A percentile compares a stretch with the other conserved stretches of the same genome.
Evolutionary conservation across 345 rosid genomes (phyloP).

Genomic region (Syzygium aromaticum): DNA sequence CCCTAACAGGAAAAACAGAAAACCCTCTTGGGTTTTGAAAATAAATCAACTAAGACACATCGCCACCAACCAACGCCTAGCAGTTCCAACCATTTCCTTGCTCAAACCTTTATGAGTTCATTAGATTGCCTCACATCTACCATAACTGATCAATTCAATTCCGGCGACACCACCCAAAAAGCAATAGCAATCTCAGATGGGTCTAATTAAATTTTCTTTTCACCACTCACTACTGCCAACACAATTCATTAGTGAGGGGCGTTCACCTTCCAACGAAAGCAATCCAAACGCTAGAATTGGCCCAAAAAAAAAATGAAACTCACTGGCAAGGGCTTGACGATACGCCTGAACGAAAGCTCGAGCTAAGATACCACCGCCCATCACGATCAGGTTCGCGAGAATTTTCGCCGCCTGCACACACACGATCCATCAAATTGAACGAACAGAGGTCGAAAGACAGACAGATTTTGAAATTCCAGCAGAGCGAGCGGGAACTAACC

Average conservation of each 20-base stretch:
- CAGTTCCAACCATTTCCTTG: not conserved
- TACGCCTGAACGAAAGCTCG: constrained; percentile 67
- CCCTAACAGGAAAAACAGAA: not conserved
- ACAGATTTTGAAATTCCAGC: not conserved
- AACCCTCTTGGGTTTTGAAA: not conserved
- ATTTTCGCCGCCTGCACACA: constrained; percentile 47
- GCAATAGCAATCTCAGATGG: not conserved
- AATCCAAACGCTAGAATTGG: not conserved
- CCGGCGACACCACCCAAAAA: not conserved
- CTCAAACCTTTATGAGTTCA: not conserved
- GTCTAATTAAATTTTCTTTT: not conserved
- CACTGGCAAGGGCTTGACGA: constrained; percentile 75
- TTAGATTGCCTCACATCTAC: not conserved
- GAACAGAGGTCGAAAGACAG: not conserved
- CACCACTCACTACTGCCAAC: not conserved
- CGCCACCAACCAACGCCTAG: not conserved
- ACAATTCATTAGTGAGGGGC: not conserved
- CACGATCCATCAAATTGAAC: not conserved
- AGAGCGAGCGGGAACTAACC: not conserved
- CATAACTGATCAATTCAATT: not conserved
- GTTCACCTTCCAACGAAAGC: not conserved
- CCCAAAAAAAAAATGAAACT: constrained; percentile 1
- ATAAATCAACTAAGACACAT: not conserved
- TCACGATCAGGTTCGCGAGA: constrained; percentile 51
- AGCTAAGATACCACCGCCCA: constrained; percentile 51